phyloP scores from a whole-genome alignment of 768 basidiomycete species.

The Krasilnikovozyma curviuscula region DNA sequence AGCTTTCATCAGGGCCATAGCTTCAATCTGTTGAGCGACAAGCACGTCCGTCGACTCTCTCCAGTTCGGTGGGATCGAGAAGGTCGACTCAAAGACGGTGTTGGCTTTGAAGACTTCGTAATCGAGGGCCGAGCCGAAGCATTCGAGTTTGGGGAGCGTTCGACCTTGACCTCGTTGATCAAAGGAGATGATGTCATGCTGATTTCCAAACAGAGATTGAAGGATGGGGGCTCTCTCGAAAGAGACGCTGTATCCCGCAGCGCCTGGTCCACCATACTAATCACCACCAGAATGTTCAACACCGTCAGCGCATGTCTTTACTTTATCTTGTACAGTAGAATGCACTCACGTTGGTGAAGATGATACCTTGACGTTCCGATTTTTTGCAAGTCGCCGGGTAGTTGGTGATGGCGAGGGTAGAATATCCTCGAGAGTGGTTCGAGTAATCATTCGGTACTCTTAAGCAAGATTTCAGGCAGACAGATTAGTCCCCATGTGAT shows the following conservation, averaged over 20 bases:
- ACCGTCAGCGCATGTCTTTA: too few species aligned
- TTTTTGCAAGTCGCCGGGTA: background rate
- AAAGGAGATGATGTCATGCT: too few species aligned
- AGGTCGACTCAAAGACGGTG: slow-evolving; percentile 3
- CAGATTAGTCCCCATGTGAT: too few species aligned
- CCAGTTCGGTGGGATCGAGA: slow-evolving; percentile 7
- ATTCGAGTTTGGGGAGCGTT: slow-evolving; percentile 10
- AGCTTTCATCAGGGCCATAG: slow-evolving; percentile 5
- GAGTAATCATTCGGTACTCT: slow-evolving; percentile 12
- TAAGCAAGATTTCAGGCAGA: too few species aligned
- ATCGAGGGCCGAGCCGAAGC: background rate
- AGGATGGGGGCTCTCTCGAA: too few species aligned
- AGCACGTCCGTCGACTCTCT: background rate
- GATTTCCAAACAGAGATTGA: too few species aligned
- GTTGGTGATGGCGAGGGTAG: slow-evolving; percentile 6
- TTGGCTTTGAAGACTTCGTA: slow-evolving; percentile 2
- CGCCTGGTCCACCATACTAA: too few species aligned
- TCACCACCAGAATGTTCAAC: too few species aligned
- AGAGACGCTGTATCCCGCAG: too few species aligned
- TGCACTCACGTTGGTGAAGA: slow-evolving; percentile 12
- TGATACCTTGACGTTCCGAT: slow-evolving; percentile 1
- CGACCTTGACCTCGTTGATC: too few species aligned
- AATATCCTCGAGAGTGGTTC: slow-evolving; percentile 2
- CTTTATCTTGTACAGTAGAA: too few species aligned
- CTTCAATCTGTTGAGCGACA: slow-evolving; percentile 7